Conservation (phyloP, 371 early-diverging fungal genomes). For the Rhizopus delemar region DNA sequence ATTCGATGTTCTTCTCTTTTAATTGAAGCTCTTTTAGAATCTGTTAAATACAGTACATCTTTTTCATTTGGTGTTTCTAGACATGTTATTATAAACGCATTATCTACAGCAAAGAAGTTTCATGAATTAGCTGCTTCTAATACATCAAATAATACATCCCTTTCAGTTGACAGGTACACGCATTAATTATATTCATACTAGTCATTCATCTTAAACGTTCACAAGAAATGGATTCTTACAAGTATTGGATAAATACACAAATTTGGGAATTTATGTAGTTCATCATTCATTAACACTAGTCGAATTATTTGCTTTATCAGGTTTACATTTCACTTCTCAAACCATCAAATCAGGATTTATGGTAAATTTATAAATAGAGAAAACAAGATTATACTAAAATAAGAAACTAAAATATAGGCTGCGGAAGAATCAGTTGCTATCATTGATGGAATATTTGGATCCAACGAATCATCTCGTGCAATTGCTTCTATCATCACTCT, state of each 20-base stretch:
- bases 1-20: constrained; percentile 44
- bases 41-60: constrained; percentile 61
- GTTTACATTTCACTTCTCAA: constrained; percentile 75
- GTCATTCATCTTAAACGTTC: neutral
- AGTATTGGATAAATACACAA: constrained; percentile 70
- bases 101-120: constrained; percentile 58
- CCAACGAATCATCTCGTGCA: constrained; percentile 87
- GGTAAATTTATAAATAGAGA: constrained; percentile 33
- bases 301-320: constrained; percentile 77
- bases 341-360: constrained; percentile 71
- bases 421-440: constrained; percentile 88
- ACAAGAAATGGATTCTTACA: constrained; percentile 56
- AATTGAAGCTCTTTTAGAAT: constrained; percentile 59
- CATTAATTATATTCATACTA: no score
- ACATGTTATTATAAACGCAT: constrained; percentile 56
- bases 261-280: constrained; percentile 67
- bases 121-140: constrained; percentile 36
- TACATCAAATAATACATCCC: neutral
- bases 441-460: constrained; percentile 91
- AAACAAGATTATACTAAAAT: neutral
- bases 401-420: constrained; percentile 37
- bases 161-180: constrained; percentile 17
- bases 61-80: constrained; percentile 60
- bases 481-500: constrained; percentile 81
- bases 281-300: constrained; percentile 76